These are phyloP conservation scores for Takashimella tepidaria DNA, from an alignment of 1,284 basidiomycete genomes.

Conservation along the genomic window DNA sequence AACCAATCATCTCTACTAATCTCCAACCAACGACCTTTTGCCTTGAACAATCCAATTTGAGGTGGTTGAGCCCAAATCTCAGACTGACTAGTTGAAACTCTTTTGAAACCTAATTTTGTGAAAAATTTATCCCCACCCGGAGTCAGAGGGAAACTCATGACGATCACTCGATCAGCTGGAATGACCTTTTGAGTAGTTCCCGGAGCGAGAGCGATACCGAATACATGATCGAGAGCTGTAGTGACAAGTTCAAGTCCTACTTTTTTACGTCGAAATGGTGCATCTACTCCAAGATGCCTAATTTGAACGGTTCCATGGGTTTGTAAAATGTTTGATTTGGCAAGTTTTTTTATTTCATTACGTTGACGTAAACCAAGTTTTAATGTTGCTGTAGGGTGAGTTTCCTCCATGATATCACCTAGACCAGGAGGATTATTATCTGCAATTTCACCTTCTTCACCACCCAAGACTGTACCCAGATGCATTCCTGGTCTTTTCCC, in stretches of 20 bases:
- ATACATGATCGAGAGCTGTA: conserved; percentile 58
- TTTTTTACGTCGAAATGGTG: conserved; percentile 55
- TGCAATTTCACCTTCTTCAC: conserved; percentile 16
- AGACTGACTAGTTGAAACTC: not conserved
- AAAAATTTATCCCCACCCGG: conserved; percentile 46
- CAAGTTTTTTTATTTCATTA: not conserved
- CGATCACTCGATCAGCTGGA: conserved; percentile 52
- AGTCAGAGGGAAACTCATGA: conserved; percentile 56
- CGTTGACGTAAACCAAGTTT: not conserved
- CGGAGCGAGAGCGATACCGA: conserved; percentile 35
- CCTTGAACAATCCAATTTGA: conserved; percentile 13
- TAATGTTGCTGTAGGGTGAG: not conserved
- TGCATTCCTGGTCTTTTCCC: conserved; percentile 46
- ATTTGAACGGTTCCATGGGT: conserved; percentile 57
- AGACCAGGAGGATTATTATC: not conserved
- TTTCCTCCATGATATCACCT: not conserved
- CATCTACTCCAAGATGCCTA: conserved; percentile 69
- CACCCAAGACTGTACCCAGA: conserved; percentile 20
- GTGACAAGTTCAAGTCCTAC: conserved; percentile 64
- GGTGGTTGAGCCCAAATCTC: not conserved
- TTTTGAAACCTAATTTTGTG: conserved; percentile 53
- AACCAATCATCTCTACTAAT: conserved; percentile 11
- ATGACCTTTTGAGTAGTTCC: not conserved
- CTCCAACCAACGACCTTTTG: conserved; percentile 17
- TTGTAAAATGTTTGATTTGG: conserved; percentile 21